A percentile compares a stretch with the other conserved stretches of the same genome.
Conservation (phyloP, 2,329 filamentous ascomycete genomes). For the Parafenestella ontariensis region DNA sequence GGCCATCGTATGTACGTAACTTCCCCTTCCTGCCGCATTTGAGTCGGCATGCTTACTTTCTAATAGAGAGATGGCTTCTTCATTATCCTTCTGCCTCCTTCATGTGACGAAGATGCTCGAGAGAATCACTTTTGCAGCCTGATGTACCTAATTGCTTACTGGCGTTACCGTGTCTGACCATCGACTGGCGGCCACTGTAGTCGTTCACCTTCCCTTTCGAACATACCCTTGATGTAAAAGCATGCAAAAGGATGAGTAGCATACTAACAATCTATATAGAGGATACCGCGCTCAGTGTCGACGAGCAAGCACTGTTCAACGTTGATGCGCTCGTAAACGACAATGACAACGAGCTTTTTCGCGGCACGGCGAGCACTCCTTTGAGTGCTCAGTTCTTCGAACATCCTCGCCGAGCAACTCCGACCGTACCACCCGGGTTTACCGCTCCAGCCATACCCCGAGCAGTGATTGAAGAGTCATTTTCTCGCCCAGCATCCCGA, state of each 20-base stretch:
- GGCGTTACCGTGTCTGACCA: slow-evolving; percentile 16
- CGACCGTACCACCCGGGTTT: slow-evolving; percentile 56
- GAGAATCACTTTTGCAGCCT: slow-evolving; percentile 35
- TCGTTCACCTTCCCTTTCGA: slow-evolving; percentile 11
- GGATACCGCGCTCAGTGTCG: slow-evolving; percentile 64
- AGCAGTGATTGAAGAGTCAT: slow-evolving; percentile 29
- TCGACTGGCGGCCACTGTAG: slow-evolving; percentile 27
- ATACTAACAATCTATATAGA: slow-evolving; percentile 61
- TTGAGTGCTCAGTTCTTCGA: slow-evolving; percentile 36
- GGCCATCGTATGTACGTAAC: slow-evolving; percentile 55
- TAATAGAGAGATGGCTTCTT: slow-evolving; percentile 52
- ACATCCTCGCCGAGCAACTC: slow-evolving; percentile 52
- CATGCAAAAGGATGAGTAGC: not conserved
- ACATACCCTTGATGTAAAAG: not conserved
- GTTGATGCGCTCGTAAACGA: slow-evolving; percentile 75
- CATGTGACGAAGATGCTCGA: slow-evolving; percentile 51
- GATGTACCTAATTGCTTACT: slow-evolving; percentile 38
- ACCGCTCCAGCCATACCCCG: slow-evolving; percentile 39
- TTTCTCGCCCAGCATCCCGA: slow-evolving; percentile 22
- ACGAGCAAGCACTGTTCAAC: slow-evolving; percentile 68
- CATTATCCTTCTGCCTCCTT: slow-evolving; percentile 38
- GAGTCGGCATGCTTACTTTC: slow-evolving; percentile 51
- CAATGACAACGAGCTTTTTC: slow-evolving; percentile 44
- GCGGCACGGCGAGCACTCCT: slow-evolving; percentile 20
- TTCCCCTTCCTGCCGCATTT: slow-evolving; percentile 49